phyloP scores from a whole-genome alignment of 345 rosid species.

The Rhodamnia rubescens region DNA sequence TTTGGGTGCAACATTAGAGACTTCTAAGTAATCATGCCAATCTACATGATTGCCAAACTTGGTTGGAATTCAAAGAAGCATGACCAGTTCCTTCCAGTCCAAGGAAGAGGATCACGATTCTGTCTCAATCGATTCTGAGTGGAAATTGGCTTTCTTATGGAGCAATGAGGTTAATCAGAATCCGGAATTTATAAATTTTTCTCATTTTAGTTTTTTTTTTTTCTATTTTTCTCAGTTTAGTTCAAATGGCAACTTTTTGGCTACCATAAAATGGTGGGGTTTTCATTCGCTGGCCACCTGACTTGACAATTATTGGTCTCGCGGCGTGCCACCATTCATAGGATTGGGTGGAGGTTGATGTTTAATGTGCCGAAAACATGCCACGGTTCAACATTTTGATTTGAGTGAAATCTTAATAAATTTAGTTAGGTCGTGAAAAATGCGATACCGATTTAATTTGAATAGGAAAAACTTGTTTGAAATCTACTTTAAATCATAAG shows the following conservation, averaged over 20 bases:
- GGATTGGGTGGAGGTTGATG: not conserved
- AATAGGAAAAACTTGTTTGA: not conserved
- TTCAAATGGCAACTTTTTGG: not conserved
- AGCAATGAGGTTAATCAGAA: not conserved
- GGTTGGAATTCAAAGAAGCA: not conserved
- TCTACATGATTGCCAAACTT: not conserved
- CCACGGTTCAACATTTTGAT: not conserved
- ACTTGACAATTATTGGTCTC: too few species aligned
- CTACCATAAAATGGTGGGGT: too few species aligned
- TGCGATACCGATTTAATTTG: not conserved
- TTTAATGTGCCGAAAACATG: fast-evolving
- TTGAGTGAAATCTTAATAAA: not conserved
- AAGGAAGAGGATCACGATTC: not conserved
- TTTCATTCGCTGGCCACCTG: too few species aligned
- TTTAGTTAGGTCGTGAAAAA: not conserved
- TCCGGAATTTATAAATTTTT: not conserved
- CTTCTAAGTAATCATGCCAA: not conserved
- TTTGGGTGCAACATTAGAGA: not conserved
- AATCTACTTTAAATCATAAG: not conserved
- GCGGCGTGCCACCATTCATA: not conserved
- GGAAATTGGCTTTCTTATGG: not conserved
- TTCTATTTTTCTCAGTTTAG: not conserved
- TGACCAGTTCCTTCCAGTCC: not conserved
- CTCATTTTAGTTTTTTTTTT: too few species aligned
- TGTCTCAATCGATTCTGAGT: not conserved